Conservation (phyloP, 2,329 filamentous ascomycete species). For the Penicillium concentricum region DNA sequence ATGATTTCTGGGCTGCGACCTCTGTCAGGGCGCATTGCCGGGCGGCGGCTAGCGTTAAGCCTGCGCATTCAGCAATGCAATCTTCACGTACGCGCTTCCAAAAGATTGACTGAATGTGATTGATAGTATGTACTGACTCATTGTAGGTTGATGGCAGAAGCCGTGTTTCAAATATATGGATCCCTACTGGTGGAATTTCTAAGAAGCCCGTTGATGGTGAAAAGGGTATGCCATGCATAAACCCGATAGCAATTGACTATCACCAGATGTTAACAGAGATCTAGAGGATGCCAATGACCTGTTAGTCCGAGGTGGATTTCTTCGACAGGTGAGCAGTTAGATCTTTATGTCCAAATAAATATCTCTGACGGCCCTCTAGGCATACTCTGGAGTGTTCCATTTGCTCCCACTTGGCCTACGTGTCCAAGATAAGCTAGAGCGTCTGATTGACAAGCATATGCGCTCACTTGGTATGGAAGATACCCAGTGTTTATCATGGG, state of each 20-base stretch:
- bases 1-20: constrained; percentile 31
- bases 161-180: constrained; percentile 74
- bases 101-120: background rate
- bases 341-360: background rate
- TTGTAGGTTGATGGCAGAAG: constrained; percentile 55
- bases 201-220: constrained; percentile 52
- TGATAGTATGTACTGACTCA: constrained; percentile 11
- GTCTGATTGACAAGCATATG: constrained; percentile 88
- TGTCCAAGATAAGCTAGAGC: constrained; percentile 85
- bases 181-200: constrained; percentile 69
- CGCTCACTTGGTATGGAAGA: constrained; percentile 59
- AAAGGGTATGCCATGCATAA: constrained; percentile 29
- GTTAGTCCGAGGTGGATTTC: constrained; percentile 68
- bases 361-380: constrained; percentile 46
- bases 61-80: constrained; percentile 30
- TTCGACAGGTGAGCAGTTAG: constrained; percentile 61
- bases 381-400: constrained; percentile 89
- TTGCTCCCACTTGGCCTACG: constrained; percentile 81
- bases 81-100: constrained; percentile 37
- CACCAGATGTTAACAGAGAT: constrained; percentile 17
- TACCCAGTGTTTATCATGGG: background rate
- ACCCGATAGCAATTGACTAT: constrained; percentile 42
- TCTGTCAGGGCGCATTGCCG: constrained; percentile 24
- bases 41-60: constrained; percentile 10
- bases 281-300: constrained; percentile 63